Base-by-base conservation (phyloP, 768 basidiomycete species). In the Galerina sulciceps region DNA sequence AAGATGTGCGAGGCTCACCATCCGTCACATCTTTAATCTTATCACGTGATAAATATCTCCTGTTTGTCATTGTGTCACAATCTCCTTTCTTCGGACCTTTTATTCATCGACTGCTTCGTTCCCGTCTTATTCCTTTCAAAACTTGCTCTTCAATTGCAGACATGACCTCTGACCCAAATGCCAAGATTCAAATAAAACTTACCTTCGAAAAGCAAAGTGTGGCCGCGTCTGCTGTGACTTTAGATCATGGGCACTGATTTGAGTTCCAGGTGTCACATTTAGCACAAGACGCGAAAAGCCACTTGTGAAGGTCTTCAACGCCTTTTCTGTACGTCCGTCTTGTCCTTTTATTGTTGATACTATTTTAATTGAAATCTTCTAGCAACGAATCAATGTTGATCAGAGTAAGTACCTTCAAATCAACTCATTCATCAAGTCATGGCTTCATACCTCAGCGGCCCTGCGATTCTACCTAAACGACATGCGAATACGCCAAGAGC, bases 221-320 rank as follows among this genome's bases (percentile, higher is more conserved):
- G 59, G 22, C 18, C 48, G 36, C 40, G 41, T 4, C n/a, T 17
- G 2, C 18, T 11, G 45, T 14, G 17, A 53, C 14, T 36, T 31
- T 44, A 18, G 49, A 6, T 50, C 23, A 11, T 14, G 41, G 14
- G 31, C 2, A 34, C 6, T 23, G 17, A 17, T 17, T 31, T 56
- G 35, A 13, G 22, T 47, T 57, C 15, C 49, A 69, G 68, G 55
- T 15, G 20, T 67, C 34, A 51, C 47, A 13, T 69, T 69, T 50
- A 55, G 23, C 18, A 51, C 65, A 3, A 69, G 60, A 36, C 50
- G 57, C 35, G 58, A 57, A 37, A 65, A 65, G 48, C 62, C 62
- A 5, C 45, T 69, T 3, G 58, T 50, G 11, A 67, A 67, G 43
- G 64, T 64, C 8, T 63, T 67, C 34, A 59, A 62, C 31, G 53